These are phyloP conservation scores for Chernovozyma sophiae-reginae DNA, from an alignment of 1,139 yeast genomes.

Conservation along the genomic window DNA sequence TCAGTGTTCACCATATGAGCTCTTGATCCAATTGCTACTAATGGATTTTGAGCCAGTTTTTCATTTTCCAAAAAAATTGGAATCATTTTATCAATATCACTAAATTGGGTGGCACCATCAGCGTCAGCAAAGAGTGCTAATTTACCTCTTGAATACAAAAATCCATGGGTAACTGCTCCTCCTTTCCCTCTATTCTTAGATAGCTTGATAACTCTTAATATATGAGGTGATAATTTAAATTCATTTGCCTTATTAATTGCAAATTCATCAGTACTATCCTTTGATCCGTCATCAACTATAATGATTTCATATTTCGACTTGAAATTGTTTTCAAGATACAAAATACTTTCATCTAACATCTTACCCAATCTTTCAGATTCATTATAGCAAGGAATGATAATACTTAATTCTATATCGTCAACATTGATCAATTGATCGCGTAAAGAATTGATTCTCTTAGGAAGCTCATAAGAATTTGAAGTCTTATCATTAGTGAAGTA, in stretches of 20 bases:
- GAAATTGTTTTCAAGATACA: conserved; percentile 41
- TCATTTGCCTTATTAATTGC: conserved; percentile 64
- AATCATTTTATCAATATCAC: conserved; percentile 59
- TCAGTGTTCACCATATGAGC: conserved; percentile 97
- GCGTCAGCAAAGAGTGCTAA: conserved; percentile 91
- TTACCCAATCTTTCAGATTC: conserved; percentile 68
- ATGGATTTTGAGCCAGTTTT: conserved; percentile 35
- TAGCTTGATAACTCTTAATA: conserved; percentile 65
- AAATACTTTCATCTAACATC: conserved; percentile 78
- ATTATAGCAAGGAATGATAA: conserved; percentile 89
- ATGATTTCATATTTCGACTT: conserved; percentile 61
- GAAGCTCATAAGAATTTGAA: conserved; percentile 20
- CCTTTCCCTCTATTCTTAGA: conserved; percentile 88
- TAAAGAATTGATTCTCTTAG: conserved; percentile 21
- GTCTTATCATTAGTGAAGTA: conserved; percentile 40
- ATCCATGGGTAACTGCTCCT: conserved; percentile 95
- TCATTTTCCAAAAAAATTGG: conserved; percentile 25
- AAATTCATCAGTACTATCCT: conserved; percentile 70
- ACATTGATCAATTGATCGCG: conserved; percentile 17
- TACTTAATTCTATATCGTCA: conserved; percentile 50
- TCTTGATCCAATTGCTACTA: conserved; percentile 84
- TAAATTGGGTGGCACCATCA: conserved; percentile 89
- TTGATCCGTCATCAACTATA: conserved; percentile 89
- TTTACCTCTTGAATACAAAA: conserved; percentile 69
- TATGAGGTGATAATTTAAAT: conserved; percentile 50